These are phyloP conservation scores for Pestalotiopsis sp. DNA, from an alignment of 2,329 filamentous ascomycete genomes.

Conservation along the genomic window DNA sequence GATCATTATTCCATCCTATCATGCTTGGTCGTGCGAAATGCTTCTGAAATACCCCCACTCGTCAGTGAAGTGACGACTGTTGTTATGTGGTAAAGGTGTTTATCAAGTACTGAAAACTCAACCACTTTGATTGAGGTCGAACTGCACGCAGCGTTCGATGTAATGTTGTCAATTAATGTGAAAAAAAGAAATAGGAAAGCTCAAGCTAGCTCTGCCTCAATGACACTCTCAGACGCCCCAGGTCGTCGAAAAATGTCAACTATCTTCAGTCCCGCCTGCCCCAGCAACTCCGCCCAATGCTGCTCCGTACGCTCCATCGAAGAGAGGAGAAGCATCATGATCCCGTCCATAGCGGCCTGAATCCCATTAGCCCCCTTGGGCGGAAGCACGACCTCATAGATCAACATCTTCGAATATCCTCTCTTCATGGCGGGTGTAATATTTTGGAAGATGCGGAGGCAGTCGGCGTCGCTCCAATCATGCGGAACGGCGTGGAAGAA, in stretches of 20 bases:
- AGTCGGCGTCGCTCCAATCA: conserved; percentile 37
- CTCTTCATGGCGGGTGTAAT: conserved; percentile 56
- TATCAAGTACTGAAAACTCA: too few relatives aligned
- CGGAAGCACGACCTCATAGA: conserved; percentile 21
- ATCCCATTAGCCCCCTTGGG: neutral
- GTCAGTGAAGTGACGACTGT: too few relatives aligned
- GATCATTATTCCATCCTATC: too few relatives aligned
- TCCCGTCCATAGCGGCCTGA: conserved; percentile 2
- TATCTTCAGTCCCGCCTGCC: neutral
- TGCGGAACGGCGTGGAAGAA: conserved; percentile 36
- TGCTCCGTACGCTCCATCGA: conserved; percentile 5
- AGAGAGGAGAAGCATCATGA: conserved; percentile 6
- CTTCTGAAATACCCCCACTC: too few relatives aligned
- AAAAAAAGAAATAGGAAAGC: neutral
- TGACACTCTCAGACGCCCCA: conserved; percentile 11
- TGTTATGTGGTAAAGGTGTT: too few relatives aligned
- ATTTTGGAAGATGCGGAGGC: conserved; percentile 31
- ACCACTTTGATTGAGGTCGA: too few relatives aligned
- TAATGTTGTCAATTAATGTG: too few relatives aligned
- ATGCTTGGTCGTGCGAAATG: too few relatives aligned
- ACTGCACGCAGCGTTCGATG: too few relatives aligned
- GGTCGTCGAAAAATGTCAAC: neutral
- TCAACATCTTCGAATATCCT: conserved; percentile 40
- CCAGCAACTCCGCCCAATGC: conserved; percentile 1
- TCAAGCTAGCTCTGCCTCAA: conserved; percentile 9